Evolutionary conservation across 1,139 yeast genomes (phyloP), one percentile per base, ranked within the genome.

Genomic region (Arxiozyma heterogenica): DNA sequence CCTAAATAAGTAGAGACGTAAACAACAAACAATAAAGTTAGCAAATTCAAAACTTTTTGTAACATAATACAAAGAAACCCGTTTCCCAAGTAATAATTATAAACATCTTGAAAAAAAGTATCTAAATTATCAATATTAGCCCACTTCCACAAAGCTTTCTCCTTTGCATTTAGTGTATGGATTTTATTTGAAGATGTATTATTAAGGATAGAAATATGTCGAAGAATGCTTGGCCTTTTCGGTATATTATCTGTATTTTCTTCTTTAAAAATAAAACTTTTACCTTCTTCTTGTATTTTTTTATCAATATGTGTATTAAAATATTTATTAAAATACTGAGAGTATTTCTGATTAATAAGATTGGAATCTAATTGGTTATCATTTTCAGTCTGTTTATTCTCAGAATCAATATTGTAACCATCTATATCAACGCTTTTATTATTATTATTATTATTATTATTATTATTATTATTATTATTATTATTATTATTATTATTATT

Each of bases 71-170:
- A 88, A 51, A 78, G 75, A 56, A 86, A 76, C 0, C 99, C 99
- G 65, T 84, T 86, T 4, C 95, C 96, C 47, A 86, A 73, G 65
- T 86, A 94, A 67, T 90, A 93, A 53, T 79, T 77, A 69, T 94
- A 93, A 8, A 90, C 84, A 61, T 91, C 95, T 54, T 81, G 81
- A 34, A 93, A 73, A 62, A 93, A 93, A 51, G 82, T 80, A 69
- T 93, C 98, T 70, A 93, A 77, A 67, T 93, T 91, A 60, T 88
- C 88, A 41, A 93, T 89, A 63, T 93, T 93, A 1, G 98, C 95
- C 98, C 98, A 94, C 55, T 88, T 78, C 86, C 96, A 93, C 46
- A 87, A 74, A 0, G 98, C 96, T 51, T 91, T 73, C 66, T 91
- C 97, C 60, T 78, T 80, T 0, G 95, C 81, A 56, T 76, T 78